Evolutionary conservation across 1,139 yeast species (phyloP), one percentile per base, ranked within the genome.

Genomic region (Pneumocystis wakefieldiae): DNA sequence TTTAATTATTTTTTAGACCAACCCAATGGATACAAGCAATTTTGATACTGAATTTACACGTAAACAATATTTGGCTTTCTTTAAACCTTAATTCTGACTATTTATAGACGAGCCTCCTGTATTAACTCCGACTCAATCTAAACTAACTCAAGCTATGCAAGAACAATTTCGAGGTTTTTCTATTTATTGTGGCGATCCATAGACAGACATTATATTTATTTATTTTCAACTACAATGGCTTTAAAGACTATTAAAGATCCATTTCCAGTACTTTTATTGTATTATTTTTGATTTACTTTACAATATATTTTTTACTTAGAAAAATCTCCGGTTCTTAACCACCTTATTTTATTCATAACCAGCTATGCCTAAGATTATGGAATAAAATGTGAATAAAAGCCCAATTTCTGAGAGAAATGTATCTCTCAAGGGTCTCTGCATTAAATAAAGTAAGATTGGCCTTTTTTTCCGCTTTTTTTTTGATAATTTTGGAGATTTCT

Each of bases 161-260:
- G 97, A 92, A 71, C 95, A 89, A 76, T 92, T 92, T 80, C 83
- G 97, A 71, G 98, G 98, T 3, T 92, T 92, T 75, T 88, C 97
- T 1, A 92, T 89, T 73, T 83, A 89, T 71, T 83, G 88, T 59
- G 95, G 86, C 59, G 87, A 83, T 24, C 15, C 32, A 12, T 48
- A 48, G 12, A 10, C 24, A 10, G 14, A 4, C 12, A n/a, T 48
- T 48, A 3, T 48, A 48, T 24, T 41, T 17, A n/a, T 6, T 3
- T 7, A 17, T 24, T 48, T 24, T 12, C 17, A 5, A 42, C 3
- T 48, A 12, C 14, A 24, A 8, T 10, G 10, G 12, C 12, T 48
- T 10, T 48, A 39, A 12, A 8, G 1, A 4, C 35, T 32, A 5
- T 7, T 24, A n/a, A 24, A 19, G 12, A 24, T 12, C 12, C 19